A percentile compares a stretch with the other conserved stretches of the same genome.
These are phyloP conservation scores for Hibiscus trionum DNA, from an alignment of 345 rosid species.

Conservation along the genomic window DNA sequence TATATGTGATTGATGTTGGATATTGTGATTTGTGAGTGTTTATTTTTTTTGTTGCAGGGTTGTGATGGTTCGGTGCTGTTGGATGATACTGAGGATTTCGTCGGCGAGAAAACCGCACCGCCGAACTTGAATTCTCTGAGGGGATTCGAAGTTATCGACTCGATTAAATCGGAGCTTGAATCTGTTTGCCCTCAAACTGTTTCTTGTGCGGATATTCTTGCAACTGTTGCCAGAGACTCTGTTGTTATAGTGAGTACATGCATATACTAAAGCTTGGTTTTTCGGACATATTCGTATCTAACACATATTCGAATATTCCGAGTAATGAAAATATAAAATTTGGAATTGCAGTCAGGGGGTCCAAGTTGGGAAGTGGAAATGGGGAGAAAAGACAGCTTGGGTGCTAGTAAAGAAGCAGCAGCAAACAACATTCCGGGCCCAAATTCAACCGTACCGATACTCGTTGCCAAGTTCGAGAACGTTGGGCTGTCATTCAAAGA, in stretches of 20 bases:
- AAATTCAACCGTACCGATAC: slow-evolving; percentile 47
- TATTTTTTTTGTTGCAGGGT: slow-evolving; percentile 36
- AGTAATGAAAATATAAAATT: not conserved
- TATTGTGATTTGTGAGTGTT: not conserved
- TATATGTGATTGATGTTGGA: not conserved
- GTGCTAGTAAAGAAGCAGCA: slow-evolving; percentile 64
- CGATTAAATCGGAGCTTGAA: slow-evolving; percentile 60
- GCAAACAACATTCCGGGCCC: slow-evolving; percentile 61
- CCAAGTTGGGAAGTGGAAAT: slow-evolving; percentile 81
- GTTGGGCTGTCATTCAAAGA: slow-evolving; percentile 61
- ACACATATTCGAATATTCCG: no score
- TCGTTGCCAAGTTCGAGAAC: slow-evolving; percentile 55
- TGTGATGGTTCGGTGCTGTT: slow-evolving; percentile 80
- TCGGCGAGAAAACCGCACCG: slow-evolving; percentile 76
- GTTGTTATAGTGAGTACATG: slow-evolving; percentile 46
- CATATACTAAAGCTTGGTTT: not conserved
- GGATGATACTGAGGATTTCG: slow-evolving; percentile 49
- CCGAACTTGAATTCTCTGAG: slow-evolving; percentile 76
- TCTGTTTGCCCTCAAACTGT: slow-evolving; percentile 67
- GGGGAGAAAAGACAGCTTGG: slow-evolving; percentile 64
- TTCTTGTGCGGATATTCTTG: slow-evolving; percentile 88
- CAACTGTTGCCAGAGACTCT: slow-evolving; percentile 68
- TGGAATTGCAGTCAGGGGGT: slow-evolving; percentile 58
- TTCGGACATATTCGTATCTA: no score
- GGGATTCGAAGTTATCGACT: slow-evolving; percentile 77